Conservation (phyloP, 371 early-diverging fungal species). For the Lichtheimia hyalospora region DNA sequence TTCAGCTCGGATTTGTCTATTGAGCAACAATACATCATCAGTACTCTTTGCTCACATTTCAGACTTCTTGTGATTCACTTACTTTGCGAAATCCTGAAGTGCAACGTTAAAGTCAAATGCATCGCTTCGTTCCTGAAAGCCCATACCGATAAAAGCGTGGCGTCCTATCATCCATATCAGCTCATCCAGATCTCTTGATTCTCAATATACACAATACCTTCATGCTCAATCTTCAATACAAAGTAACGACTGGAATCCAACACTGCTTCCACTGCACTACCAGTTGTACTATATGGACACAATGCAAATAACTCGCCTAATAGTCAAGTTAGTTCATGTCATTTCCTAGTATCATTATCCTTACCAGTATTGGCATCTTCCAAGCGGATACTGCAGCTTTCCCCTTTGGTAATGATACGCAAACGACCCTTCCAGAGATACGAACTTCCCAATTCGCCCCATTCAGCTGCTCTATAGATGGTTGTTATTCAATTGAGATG, state of each 20-base stretch:
- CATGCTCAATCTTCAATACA: conserved; percentile 83
- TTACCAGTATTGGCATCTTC: conserved; percentile 73
- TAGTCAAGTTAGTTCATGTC: not conserved
- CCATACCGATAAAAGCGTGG: conserved; percentile 89
- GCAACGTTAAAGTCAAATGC: conserved; percentile 95
- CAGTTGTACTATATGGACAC: conserved; percentile 76
- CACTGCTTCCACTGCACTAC: conserved; percentile 83
- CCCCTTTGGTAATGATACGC: conserved; percentile 69
- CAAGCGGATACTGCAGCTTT: conserved; percentile 73
- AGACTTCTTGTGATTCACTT: conserved; percentile 2
- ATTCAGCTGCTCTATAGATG: conserved; percentile 74
- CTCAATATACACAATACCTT: conserved; percentile 38
- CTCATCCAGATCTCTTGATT: not conserved
- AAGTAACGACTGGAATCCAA: conserved; percentile 92
- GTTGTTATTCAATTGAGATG: no score
- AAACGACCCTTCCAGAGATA: conserved; percentile 87
- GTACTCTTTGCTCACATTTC: not conserved
- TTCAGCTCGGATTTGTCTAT: conserved; percentile 63
- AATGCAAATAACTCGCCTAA: conserved; percentile 86
- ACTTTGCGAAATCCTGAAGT: conserved; percentile 82
- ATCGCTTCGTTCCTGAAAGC: conserved; percentile 83
- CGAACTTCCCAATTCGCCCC: conserved; percentile 74
- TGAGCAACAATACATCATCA: no score
- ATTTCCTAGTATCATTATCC: not conserved
- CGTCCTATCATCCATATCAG: conserved; percentile 41